Evolutionary conservation across 805 yeast species (phyloP), one percentile per base, ranked within the genome.

Genomic region (Saturnispora saitoi): DNA sequence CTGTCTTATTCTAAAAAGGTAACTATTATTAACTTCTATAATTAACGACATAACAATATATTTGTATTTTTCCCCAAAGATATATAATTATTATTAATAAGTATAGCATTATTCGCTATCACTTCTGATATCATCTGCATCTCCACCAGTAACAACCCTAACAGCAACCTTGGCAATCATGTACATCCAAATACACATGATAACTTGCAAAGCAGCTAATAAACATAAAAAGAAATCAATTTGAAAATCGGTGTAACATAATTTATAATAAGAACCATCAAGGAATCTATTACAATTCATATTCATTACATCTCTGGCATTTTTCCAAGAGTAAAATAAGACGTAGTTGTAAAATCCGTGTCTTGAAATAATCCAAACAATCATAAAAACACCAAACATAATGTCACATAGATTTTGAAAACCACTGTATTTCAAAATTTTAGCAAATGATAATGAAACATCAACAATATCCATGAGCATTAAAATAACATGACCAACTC

Each of bases 41-140:
- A 14, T 31, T 31, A 12, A 37, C 41, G 19, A 12, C 10, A 20
- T 37, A 12, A 22, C 11, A 37, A 3, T 14, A 37, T 24, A 20
- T 24, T 20, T 7, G 29, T 20, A 37, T 37, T 10, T 12, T 22
- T 37, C n/a, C 28, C 17, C 30, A 37, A 8, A 37, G 4, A 37
- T 37, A 22, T 15, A n/a, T 14, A 12, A 37, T 24, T 37, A 37
- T 6, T 20, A 37, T 6, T 20, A 30, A 9, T 24, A n/a, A n/a
- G n/a, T 43, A 22, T 24, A 32, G 17, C n/a, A 31, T 42, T 70
- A 71, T 45, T 81, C 87, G 48, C 86, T 95, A 48, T 86, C 95
- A 61, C 91, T 82, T 66, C 96, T 78, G 30, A 83, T 82, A 63
- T 89, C 96, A 56, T 86, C 95, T 1, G 96, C 96, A 32, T 80